Percentiles rank a stretch among this genome's conserved stretches.
Evolutionary conservation across 2,329 filamentous ascomycete species (phyloP).

Genomic region (Akanthomyces dipterigenus): DNA sequence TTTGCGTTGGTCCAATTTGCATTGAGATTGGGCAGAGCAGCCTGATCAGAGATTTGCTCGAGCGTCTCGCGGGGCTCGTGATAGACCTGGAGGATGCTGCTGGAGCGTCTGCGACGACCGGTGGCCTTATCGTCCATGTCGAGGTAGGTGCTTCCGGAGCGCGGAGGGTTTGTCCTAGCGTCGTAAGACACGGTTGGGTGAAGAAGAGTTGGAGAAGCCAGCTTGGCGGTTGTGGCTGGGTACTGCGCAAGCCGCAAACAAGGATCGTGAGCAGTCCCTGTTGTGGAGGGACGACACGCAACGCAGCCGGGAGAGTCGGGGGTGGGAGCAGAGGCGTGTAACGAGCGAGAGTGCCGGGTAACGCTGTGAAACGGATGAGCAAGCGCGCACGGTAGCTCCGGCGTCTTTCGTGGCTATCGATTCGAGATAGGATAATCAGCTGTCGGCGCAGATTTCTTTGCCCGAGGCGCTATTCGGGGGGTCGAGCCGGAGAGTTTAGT

Average conservation of each 20-base stretch:
- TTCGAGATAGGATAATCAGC: background rate
- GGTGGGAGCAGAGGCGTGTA: background rate
- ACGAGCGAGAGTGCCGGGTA: background rate
- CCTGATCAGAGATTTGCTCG: constrained; percentile 96
- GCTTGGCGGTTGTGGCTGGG: constrained; percentile 73
- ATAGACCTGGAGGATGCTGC: constrained; percentile 87
- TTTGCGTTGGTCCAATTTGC: constrained; percentile 99
- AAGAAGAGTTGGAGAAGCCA: constrained; percentile 84
- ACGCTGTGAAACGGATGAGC: background rate
- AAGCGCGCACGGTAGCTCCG: background rate
- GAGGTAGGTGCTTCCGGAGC: constrained; percentile 52
- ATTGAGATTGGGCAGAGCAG: constrained; percentile 89
- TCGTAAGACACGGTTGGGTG: constrained; percentile 89
- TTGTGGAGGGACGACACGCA: background rate
- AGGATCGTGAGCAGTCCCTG: background rate
- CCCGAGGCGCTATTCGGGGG: background rate
- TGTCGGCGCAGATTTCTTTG: background rate
- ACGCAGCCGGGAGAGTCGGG: background rate
- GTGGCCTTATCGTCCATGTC: constrained; percentile 56
- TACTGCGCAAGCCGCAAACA: constrained; percentile 1
- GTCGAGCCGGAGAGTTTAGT: background rate
- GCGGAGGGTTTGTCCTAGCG: constrained; percentile 65
- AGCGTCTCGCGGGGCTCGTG: constrained; percentile 94
- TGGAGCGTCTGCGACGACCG: constrained; percentile 84
- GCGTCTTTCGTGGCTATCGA: background rate